phyloP scores from a whole-genome alignment of 2,329 filamentous ascomycete genomes.

The Fusarium cicatricum region DNA sequence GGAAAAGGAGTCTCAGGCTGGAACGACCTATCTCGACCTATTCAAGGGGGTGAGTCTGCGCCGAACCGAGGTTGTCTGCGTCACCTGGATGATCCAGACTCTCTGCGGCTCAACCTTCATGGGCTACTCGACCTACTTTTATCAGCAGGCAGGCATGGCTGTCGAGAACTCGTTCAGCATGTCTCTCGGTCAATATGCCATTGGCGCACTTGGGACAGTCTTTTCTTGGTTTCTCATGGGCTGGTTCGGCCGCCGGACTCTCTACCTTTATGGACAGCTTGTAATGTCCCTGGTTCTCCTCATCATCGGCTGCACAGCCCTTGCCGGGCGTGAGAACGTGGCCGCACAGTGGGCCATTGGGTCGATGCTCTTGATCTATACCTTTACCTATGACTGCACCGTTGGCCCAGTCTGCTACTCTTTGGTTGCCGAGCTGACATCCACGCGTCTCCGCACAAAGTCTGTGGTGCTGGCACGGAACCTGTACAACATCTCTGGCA shows the following conservation, averaged over 20 bases:
- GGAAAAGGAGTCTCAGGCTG: conserved; percentile 51
- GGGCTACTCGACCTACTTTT: conserved; percentile 67
- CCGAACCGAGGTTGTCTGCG: conserved; percentile 55
- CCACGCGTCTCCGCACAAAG: conserved; percentile 56
- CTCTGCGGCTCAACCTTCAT: conserved; percentile 55
- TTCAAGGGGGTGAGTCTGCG: conserved; percentile 58
- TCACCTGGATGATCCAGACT: conserved; percentile 55
- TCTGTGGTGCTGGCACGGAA: conserved; percentile 56
- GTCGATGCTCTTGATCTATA: conserved; percentile 54
- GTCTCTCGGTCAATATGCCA: conserved; percentile 52
- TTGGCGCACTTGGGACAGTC: conserved; percentile 56
- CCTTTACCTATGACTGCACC: conserved; percentile 52
- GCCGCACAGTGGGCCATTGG: conserved; percentile 59
- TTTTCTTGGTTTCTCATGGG: conserved; percentile 56
- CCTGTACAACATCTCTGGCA: conserved; percentile 58
- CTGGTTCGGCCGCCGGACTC: conserved; percentile 54
- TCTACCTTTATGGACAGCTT: conserved; percentile 58
- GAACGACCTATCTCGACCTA: conserved; percentile 56
- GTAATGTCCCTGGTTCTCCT: conserved; percentile 55
- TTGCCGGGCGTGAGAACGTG: conserved; percentile 54
- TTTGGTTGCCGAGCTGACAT: conserved; percentile 67
- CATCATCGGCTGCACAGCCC: conserved; percentile 63
- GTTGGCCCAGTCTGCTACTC: conserved; percentile 77
- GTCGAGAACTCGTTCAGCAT: conserved; percentile 51
- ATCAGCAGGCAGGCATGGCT: conserved; percentile 53